Conservation (phyloP, 2,329 filamentous ascomycete species). For the Coniochaeta prunicola region DNA sequence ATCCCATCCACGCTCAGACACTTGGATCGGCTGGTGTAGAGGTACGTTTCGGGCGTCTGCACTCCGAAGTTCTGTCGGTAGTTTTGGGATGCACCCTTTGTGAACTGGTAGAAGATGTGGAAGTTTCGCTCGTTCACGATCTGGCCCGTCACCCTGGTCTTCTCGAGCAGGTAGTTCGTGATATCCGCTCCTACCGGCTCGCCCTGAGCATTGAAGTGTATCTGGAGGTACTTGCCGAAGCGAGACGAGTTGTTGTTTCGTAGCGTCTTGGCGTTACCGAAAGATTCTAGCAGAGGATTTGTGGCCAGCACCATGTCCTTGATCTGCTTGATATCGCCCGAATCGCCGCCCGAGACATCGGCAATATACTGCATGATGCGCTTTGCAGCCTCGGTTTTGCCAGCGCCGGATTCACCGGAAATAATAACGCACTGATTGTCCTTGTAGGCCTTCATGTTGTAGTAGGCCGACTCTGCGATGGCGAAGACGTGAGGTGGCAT, state of each 20-base stretch:
- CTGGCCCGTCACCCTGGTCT: conserved; percentile 89
- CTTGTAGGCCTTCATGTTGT: conserved; percentile 99
- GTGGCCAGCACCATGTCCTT: conserved; percentile 99
- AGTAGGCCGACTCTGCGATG: conserved; percentile 92
- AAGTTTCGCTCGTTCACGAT: conserved; percentile 96
- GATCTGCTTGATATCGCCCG: conserved; percentile 87
- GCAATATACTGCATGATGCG: conserved; percentile 99
- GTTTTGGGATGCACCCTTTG: conserved; percentile 82
- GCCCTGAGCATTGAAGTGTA: conserved; percentile 87
- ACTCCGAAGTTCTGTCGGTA: conserved; percentile 86
- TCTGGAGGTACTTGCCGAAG: conserved; percentile 96
- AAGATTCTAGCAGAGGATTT: conserved; percentile 93
- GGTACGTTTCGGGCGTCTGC: conserved; percentile 85
- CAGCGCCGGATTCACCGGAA: conserved; percentile 93
- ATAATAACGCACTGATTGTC: conserved; percentile 99
- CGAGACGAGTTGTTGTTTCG: conserved; percentile 98
- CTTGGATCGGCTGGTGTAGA: conserved; percentile 90
- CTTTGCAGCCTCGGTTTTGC: conserved; percentile 98
- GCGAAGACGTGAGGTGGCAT: conserved; percentile 94
- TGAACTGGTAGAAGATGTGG: conserved; percentile 99
- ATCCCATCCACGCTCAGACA: conserved; percentile 93
- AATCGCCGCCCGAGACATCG: conserved; percentile 80
- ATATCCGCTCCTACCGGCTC: conserved; percentile 96
- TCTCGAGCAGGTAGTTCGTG: conserved; percentile 95
- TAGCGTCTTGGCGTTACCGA: conserved; percentile 96